Evolutionary conservation across 371 early-diverging fungal genomes (phyloP), one percentile per base, ranked within the genome.

Genomic region (Capniomyces stellatus): DNA sequence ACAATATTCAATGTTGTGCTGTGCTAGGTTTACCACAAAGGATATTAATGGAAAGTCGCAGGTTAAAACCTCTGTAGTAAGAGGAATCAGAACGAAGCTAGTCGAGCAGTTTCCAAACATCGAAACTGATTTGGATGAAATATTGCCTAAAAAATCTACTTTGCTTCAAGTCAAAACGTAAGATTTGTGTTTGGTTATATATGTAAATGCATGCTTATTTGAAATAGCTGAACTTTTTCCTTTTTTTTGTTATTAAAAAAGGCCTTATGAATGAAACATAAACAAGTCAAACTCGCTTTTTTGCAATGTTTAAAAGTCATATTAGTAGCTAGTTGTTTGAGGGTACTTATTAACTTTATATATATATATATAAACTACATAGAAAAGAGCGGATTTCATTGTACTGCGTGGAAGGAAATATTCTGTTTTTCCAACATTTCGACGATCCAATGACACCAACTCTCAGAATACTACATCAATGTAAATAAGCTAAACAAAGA

Each of bases 371-470:
- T n/a, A n/a, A 35, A 35, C 15, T 27, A 27, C 6, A 40, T 52
- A 52, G 92, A 64, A 83, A 85, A 58, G 96, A 92, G 51, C 85
- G 85, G 52, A 72, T 92, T 41, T 78, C 78, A 23, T 75, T 95
- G 31, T 74, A 89, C 46, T 72, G 82, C 19, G 71, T 87, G 43
- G 84, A 91, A 71, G 79, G 79, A 55, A 78, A 82, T 55, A 74
- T 89, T 29, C 72, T 92, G 22, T 94, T 93, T 64, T 93, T 90
- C 75, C 87, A 93, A 64, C 84, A 86, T 59, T 93, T 86, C 65
- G 91, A 92, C 60, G 95, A 92, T 10, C 89, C 88, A 48, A 84
- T 78, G 55, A 78, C 76, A 47, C 98, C 96, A 22, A 83, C 83
- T 13, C 75, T 97, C 21, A 76, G 76, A 19, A 69, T 97, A 22